A percentile compares a stretch with the other conserved stretches of the same genome.
Evolutionary conservation across 768 basidiomycete genomes (phyloP).

Genomic region (Pholiota conissans): DNA sequence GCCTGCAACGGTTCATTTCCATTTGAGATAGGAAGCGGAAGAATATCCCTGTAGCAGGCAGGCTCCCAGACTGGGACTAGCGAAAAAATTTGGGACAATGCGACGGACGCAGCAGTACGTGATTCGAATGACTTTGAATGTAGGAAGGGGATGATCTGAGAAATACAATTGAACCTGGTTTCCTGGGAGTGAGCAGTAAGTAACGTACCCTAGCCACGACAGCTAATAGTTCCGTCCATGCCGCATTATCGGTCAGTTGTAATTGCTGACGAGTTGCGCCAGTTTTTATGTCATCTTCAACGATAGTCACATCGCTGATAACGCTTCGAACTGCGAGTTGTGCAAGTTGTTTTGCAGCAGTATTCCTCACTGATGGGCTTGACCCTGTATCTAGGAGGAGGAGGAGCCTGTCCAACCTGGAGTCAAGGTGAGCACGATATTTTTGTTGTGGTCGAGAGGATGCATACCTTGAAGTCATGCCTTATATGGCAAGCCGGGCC

Average conservation of each 20-base stretch:
- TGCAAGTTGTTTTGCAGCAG: slow-evolving; percentile 96
- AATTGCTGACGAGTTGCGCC: slow-evolving; percentile 50
- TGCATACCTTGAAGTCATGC: slow-evolving; percentile 76
- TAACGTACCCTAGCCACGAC: slow-evolving; percentile 82
- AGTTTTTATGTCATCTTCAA: slow-evolving; percentile 74
- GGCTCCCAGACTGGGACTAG: slow-evolving; percentile 82
- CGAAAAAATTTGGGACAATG: slow-evolving; percentile 84
- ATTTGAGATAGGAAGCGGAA: slow-evolving; percentile 22
- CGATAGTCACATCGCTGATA: slow-evolving; percentile 73
- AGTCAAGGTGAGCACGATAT: background rate
- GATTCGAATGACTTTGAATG: slow-evolving; percentile 94
- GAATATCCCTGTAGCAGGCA: slow-evolving; percentile 29
- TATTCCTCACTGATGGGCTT: slow-evolving; percentile 82
- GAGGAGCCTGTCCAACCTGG: slow-evolving; percentile 95
- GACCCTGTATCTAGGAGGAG: slow-evolving; percentile 95
- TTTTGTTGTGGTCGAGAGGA: slow-evolving; percentile 1
- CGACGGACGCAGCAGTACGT: slow-evolving; percentile 83
- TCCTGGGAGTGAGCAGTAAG: background rate
- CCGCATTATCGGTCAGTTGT: slow-evolving; percentile 61
- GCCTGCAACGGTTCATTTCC: slow-evolving; percentile 27
- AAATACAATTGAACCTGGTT: background rate
- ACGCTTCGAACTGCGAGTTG: slow-evolving; percentile 88
- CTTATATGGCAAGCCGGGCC: slow-evolving; percentile 55
- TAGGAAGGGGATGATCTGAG: slow-evolving; percentile 85
- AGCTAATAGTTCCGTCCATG: slow-evolving; percentile 89